Evolutionary conservation across 1,284 basidiomycete genomes (phyloP), one percentile per base, ranked within the genome.

Genomic region (Neonothopanus nambi): DNA sequence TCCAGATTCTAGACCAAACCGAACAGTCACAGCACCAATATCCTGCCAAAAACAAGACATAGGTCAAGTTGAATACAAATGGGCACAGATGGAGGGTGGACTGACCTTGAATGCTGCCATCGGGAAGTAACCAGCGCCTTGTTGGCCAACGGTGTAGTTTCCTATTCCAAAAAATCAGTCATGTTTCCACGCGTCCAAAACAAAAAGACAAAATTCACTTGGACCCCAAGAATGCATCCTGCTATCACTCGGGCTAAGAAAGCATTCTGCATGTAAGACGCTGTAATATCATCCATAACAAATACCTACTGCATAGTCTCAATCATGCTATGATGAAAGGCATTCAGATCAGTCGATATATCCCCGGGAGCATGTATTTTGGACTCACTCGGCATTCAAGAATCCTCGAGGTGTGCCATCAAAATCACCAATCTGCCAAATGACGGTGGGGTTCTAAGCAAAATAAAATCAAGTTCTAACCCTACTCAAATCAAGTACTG

Each of bases 341-440:
- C 20, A n/a, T 18, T 55, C 15, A 54, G 44, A 28, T 24, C 37
- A 11, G 30, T 11, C 30, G 30, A 26, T 20, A 43, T 23, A 13
- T 36, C 20, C 28, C 12, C 4, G 35, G 1, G 24, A 20, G n/a
- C 26, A 8, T 28, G 15, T 39, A 23, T 17, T 18, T 40, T 40
- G 41, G 21, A 57, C 65, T 46, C 53, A 72, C 69, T 73, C 72
- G 13, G 71, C 70, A 50, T 75, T 75, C 50, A 71, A 57, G 64
- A 75, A 74, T 5, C 73, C 72, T 38, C 65, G 60, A 7, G 73
- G 73, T 13, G 67, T 72, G 23, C 73, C 73, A 55, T 75, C 73
- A 52, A 66, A 67, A 42, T 74, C 72, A 35, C 73, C 72, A 37
- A 74, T 69, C 59, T 69, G 65, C 72, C 72, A 75, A 42, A 74